Evolutionary conservation across 169 alveolate genomes (phyloP).

Genomic region (Babesia divergens): DNA sequence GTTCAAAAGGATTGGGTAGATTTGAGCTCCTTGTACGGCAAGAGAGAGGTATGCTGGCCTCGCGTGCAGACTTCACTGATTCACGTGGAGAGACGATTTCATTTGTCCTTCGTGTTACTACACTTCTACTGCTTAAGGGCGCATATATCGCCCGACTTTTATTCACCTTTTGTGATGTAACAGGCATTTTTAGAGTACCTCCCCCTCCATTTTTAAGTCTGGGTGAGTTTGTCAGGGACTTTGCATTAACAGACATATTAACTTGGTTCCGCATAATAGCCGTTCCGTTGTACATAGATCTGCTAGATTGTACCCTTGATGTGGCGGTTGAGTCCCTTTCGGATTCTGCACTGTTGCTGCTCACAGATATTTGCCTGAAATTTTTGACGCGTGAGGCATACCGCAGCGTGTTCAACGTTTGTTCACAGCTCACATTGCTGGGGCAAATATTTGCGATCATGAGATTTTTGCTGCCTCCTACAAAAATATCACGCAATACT

Average conservation of each 20-base stretch:
- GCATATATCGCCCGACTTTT: neutral
- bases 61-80: neutral
- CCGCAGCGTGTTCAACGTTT: slow-evolving; percentile 96
- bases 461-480: slow-evolving; percentile 92
- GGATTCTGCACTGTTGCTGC: slow-evolving; percentile 37
- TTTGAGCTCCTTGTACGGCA: neutral
- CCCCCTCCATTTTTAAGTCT: neutral
- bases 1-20: slow-evolving; percentile 12
- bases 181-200: neutral
- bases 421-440: slow-evolving; percentile 93
- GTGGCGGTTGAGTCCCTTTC: slow-evolving; percentile 14
- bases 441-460: slow-evolving; percentile 99
- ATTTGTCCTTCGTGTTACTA: neutral
- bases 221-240: slow-evolving; percentile 9
- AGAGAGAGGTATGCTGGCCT: neutral
- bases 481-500: slow-evolving; percentile 92
- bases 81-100: neutral
- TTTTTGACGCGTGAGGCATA: slow-evolving; percentile 96
- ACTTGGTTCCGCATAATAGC: neutral
- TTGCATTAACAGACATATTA: neutral
- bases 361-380: slow-evolving; percentile 77
- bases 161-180: slow-evolving; percentile 4
- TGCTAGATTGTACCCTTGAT: neutral
- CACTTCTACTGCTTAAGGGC: neutral
- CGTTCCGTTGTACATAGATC: neutral